Evolutionary conservation across 208 protist genomes (phyloP), one percentile per base, ranked within the genome.

Genomic region (Leishmania arabica): DNA sequence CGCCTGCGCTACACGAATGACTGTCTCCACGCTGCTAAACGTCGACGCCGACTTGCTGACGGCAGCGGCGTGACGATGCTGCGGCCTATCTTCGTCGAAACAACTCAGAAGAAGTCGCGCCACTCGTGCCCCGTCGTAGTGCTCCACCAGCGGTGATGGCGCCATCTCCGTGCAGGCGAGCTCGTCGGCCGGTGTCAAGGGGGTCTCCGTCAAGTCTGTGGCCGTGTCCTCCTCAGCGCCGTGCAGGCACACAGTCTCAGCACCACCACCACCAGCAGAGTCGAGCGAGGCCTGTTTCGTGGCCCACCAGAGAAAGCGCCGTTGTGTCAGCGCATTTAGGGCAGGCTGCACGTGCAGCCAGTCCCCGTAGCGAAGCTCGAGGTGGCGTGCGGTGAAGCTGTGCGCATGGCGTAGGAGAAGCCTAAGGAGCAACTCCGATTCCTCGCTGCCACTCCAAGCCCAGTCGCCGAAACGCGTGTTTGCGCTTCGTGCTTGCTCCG

Each of bases 381-480:
- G 78, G 11, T 88, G 83, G 4, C 62, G 72, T 54, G 85, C 75
- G 8, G 88, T 89, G 58, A 93, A 88, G 75, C 82, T 84, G 51
- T 64, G 75, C 31, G 88, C 74, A 27, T 80, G 86, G 62, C 87
- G 85, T 60, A 92, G 45, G 17, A 88, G 79, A 49, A 97, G 87
- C 8, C 88, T 87, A 27, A 97, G 64, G 2, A 97, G 76, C 45
- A 95, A 75, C 85, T 95, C 94, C 58, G 87, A 75, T 60, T 85
- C 88, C 45, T 91, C 90, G 0, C 72, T 77, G 7, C 83, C 80
- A 8, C 69, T 76, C 84, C 72, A 80, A 51, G 37, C 79, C 68
- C 64, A 80, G 47, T 31, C 37, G 31, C 6, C 51, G 19, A 34
- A 62, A 8, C 62, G 49, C 9, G 31, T 73, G 11, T 7, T 34